Percentiles rank a stretch among this genome's conserved stretches.
Evolutionary conservation across 2,329 filamentous ascomycete genomes (phyloP).

Genomic region (Cladosporium velox): DNA sequence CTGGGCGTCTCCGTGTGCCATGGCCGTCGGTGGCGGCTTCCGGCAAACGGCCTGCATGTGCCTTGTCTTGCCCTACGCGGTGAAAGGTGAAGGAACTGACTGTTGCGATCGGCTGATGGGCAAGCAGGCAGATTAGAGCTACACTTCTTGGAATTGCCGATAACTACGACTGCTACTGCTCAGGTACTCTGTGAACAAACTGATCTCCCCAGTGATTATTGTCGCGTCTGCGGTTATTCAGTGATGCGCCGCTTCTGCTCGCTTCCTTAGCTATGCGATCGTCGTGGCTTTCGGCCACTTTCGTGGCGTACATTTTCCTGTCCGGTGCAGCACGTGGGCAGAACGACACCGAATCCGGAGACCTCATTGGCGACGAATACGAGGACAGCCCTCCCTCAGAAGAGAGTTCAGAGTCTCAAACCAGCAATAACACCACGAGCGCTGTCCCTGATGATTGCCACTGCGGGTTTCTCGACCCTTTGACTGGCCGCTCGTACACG

Average conservation of each 20-base stretch:
- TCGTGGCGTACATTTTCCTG: constrained; percentile 5
- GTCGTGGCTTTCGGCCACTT: constrained; percentile 10
- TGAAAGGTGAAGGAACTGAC: background rate
- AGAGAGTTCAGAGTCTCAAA: background rate
- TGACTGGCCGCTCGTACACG: constrained; percentile 45
- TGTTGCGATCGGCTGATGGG: background rate
- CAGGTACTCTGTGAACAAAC: background rate
- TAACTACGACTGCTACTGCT: background rate
- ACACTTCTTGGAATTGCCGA: background rate
- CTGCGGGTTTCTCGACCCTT: constrained; percentile 50
- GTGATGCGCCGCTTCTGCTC: constrained; percentile 1
- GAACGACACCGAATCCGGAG: constrained; percentile 7
- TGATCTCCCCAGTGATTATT: background rate
- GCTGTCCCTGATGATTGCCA: constrained; percentile 38
- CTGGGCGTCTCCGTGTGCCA: background rate
- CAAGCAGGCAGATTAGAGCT: constrained; percentile 6
- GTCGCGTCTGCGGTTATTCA: background rate
- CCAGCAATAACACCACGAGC: background rate
- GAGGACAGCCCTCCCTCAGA: background rate
- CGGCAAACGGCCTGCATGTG: background rate
- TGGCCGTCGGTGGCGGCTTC: background rate
- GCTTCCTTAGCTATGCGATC: constrained; percentile 10
- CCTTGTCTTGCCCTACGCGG: constrained; percentile 5
- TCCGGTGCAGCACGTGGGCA: constrained; percentile 14
- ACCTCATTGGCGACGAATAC: background rate